Percentiles rank a stretch among this genome's conserved stretches.
These are phyloP conservation scores for Scheffersomyces titani DNA, from an alignment of 1,139 yeast genomes.

Conservation along the genomic window DNA sequence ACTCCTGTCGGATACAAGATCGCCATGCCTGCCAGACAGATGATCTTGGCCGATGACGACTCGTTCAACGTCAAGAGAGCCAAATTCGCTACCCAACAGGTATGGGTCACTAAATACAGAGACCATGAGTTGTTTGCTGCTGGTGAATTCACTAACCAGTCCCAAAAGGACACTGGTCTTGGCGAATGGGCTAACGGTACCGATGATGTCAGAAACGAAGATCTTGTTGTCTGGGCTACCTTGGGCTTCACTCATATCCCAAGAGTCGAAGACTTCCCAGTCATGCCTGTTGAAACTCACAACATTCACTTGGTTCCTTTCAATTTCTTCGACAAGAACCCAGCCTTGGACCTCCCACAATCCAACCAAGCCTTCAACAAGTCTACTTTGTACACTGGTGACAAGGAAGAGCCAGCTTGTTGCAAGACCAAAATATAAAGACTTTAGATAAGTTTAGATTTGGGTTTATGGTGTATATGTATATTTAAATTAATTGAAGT, in stretches of 20 bases:
- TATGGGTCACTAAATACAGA: conserved; percentile 74
- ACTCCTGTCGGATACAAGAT: conserved; percentile 85
- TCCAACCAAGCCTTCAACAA: conserved; percentile 72
- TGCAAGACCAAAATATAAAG: conserved; percentile 41
- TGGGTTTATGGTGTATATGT: not conserved
- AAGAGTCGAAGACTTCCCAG: conserved; percentile 89
- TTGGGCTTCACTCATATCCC: conserved; percentile 87
- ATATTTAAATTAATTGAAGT: not conserved
- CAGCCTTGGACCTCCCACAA: conserved; percentile 81
- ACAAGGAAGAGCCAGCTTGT: conserved; percentile 33
- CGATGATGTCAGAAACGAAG: conserved; percentile 77
- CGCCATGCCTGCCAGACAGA: conserved; percentile 73
- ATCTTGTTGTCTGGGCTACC: conserved; percentile 85
- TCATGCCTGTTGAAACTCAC: conserved; percentile 83
- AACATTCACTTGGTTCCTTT: conserved; percentile 70
- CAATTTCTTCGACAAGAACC: conserved; percentile 80
- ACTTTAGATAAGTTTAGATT: not conserved
- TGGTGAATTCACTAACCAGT: conserved; percentile 80
- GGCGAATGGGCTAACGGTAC: conserved; percentile 67
- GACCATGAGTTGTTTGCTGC: conserved; percentile 73
- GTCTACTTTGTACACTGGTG: conserved; percentile 45
- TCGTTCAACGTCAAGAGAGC: conserved; percentile 70
- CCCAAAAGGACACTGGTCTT: conserved; percentile 62
- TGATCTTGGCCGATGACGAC: conserved; percentile 66
- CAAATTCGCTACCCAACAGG: conserved; percentile 68